Conservation (phyloP, 495 filamentous ascomycete species). For the Parathielavia hyrcaniae region DNA sequence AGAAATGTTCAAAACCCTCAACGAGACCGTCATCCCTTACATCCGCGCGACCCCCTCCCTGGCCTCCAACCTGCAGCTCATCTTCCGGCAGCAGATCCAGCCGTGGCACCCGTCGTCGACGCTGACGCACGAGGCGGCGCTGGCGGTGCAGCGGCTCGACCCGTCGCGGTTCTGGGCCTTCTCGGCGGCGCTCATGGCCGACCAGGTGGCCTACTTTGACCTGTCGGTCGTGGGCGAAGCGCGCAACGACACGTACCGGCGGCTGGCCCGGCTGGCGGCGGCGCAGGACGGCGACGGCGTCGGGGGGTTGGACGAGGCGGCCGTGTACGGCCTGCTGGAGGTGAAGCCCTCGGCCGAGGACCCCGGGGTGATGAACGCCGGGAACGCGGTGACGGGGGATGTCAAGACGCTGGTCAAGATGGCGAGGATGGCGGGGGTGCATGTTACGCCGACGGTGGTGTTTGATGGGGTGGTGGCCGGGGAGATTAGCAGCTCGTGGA, state of each 20-base stretch:
- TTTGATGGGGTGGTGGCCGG: slow-evolving; percentile 80
- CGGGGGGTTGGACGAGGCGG: slow-evolving; percentile 59
- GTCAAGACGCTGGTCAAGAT: slow-evolving; percentile 79
- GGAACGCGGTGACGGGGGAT: slow-evolving; percentile 80
- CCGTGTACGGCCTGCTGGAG: slow-evolving; percentile 57
- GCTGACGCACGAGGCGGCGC: slow-evolving; percentile 77
- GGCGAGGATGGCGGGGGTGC: slow-evolving; percentile 68
- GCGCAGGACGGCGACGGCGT: too few relatives aligned
- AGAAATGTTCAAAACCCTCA: slow-evolving; percentile 57
- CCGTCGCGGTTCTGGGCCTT: slow-evolving; percentile 76
- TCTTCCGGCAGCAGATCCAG: slow-evolving; percentile 88
- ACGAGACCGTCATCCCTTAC: slow-evolving; percentile 50
- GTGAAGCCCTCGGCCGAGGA: slow-evolving; percentile 56
- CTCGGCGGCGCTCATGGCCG: slow-evolving; percentile 61
- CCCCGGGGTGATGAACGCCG: slow-evolving; percentile 61
- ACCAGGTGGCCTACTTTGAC: slow-evolving; percentile 72
- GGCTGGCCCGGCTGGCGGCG: slow-evolving; percentile 65
- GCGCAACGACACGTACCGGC: slow-evolving; percentile 76
- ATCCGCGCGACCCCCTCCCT: slow-evolving; percentile 52
- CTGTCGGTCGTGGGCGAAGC: slow-evolving; percentile 72
- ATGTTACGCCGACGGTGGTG: slow-evolving; percentile 83
- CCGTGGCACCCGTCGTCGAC: slow-evolving; percentile 94
- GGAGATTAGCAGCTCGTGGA: slow-evolving; percentile 72
- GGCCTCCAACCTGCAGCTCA: slow-evolving; percentile 54
- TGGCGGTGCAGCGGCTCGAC: slow-evolving; percentile 58